Conservation (phyloP, 208 protist species). For the Balamuthia mandrillaris region DNA sequence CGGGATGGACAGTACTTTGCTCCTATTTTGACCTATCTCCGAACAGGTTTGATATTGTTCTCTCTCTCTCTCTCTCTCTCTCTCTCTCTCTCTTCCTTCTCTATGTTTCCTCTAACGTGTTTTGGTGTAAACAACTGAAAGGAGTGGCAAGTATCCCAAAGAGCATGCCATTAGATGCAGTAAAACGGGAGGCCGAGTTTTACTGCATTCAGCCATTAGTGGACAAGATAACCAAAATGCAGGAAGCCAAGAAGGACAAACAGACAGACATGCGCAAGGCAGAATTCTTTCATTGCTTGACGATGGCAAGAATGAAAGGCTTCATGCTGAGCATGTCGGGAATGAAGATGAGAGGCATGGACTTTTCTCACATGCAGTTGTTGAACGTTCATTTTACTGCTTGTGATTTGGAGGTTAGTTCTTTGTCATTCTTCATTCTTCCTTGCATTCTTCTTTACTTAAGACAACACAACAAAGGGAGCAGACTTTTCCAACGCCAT, state of each 20-base stretch:
- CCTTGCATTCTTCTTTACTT: neutral
- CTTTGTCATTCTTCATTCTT: neutral
- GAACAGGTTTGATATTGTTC: neutral
- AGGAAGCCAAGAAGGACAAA: neutral
- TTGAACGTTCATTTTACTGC: slow-evolving; percentile 17
- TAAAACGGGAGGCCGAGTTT: slow-evolving; percentile 4
- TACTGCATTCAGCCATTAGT: slow-evolving; percentile 25
- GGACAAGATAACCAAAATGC: neutral
- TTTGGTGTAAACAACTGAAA: neutral
- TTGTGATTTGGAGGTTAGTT: slow-evolving; percentile 4
- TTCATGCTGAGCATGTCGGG: slow-evolving; percentile 28
- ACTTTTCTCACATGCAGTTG: slow-evolving; percentile 30
- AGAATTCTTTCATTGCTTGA: slow-evolving; percentile 32
- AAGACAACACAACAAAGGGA: neutral
- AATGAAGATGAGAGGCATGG: slow-evolving; percentile 30
- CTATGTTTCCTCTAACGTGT: neutral
- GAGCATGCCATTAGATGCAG: slow-evolving; percentile 21
- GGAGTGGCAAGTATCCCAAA: neutral
- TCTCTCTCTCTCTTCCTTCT: neutral
- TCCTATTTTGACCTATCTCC: slow-evolving; percentile 42
- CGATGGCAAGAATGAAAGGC: slow-evolving; percentile 20
- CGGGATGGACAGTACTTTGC: slow-evolving; percentile 42
- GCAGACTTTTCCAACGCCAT: slow-evolving; percentile 27
- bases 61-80: neutral
- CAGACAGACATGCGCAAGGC: slow-evolving; percentile 23